Percentiles rank a stretch among this genome's conserved stretches.
phyloP scores from a whole-genome alignment of 169 alveolate genomes.

The Plasmodium knowlesi region DNA sequence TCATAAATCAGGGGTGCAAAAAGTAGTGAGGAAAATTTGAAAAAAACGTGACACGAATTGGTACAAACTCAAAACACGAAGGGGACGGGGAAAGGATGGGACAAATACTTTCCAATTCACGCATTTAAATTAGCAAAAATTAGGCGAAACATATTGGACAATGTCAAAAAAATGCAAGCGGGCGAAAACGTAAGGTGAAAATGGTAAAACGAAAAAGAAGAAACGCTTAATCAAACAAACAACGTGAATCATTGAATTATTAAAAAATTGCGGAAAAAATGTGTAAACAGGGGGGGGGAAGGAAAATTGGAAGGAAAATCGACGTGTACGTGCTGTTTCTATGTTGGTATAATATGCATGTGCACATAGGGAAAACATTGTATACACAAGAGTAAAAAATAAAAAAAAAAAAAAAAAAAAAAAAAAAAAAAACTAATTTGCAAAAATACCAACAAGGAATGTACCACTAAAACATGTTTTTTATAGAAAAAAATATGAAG shows the following conservation, averaged over 20 bases:
- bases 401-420: background rate
- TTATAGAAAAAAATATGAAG: background rate
- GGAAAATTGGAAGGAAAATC: background rate
- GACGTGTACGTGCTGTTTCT: background rate
- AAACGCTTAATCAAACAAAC: background rate
- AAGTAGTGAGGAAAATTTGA: background rate
- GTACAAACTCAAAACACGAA: background rate
- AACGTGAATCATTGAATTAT: background rate
- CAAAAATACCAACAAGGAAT: background rate
- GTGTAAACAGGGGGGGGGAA: background rate
- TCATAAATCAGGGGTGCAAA: background rate
- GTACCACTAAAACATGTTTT: background rate
- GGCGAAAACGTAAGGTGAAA: background rate
- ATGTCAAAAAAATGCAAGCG: background rate
- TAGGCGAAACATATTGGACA: background rate
- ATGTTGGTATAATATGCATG: background rate
- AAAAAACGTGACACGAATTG: background rate
- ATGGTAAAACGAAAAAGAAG: background rate
- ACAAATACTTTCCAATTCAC: background rate
- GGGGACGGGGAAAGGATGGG: background rate
- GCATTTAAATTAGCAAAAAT: background rate
- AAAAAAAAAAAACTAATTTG: background rate
- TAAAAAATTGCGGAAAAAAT: background rate
- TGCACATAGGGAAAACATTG: background rate
- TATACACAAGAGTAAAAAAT: background rate